Evolutionary conservation across 805 yeast genomes (phyloP).

Genomic region (Saturnispora sanitii): DNA sequence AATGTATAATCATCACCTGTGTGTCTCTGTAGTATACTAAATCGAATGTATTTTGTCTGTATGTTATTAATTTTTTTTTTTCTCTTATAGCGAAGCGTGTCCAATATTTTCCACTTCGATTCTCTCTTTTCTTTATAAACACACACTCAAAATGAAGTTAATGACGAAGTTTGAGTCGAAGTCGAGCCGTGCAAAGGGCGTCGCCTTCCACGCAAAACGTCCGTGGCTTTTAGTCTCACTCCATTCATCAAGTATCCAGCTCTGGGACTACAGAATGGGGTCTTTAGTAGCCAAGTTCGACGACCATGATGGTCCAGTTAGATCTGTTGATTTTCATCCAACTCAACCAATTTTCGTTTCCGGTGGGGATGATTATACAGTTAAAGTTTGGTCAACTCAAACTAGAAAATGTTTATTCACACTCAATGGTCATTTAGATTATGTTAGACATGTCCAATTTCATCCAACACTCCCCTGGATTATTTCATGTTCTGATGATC

Average conservation of each 20-base stretch:
- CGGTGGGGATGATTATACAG: constrained; percentile 93
- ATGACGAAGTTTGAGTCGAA: constrained; percentile 47
- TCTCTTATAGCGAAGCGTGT: not conserved
- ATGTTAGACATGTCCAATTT: constrained; percentile 87
- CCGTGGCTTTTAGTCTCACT: constrained; percentile 93
- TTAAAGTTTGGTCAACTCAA: constrained; percentile 92
- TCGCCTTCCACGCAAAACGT: constrained; percentile 96
- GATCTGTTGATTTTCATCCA: constrained; percentile 93
- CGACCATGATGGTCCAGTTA: constrained; percentile 97
- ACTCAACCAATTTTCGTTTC: constrained; percentile 96
- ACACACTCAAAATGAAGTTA: constrained; percentile 53
- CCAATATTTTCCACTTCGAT: not conserved
- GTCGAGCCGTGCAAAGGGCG: constrained; percentile 91
- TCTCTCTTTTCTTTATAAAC: not conserved
- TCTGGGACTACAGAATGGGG: constrained; percentile 99
- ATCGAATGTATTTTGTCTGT: no score
- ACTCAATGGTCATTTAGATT: constrained; percentile 88
- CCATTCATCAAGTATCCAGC: constrained; percentile 95
- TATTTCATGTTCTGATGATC: constrained; percentile 92
- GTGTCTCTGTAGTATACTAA: no score
- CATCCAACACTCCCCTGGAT: constrained; percentile 98
- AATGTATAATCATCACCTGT: no score
- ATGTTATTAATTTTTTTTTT: no score
- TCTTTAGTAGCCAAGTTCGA: constrained; percentile 92
- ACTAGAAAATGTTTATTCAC: constrained; percentile 89